These are phyloP conservation scores for Phytophthora podocarpi DNA, from an alignment of 352 stramenopile genomes.

Conservation along the genomic window DNA sequence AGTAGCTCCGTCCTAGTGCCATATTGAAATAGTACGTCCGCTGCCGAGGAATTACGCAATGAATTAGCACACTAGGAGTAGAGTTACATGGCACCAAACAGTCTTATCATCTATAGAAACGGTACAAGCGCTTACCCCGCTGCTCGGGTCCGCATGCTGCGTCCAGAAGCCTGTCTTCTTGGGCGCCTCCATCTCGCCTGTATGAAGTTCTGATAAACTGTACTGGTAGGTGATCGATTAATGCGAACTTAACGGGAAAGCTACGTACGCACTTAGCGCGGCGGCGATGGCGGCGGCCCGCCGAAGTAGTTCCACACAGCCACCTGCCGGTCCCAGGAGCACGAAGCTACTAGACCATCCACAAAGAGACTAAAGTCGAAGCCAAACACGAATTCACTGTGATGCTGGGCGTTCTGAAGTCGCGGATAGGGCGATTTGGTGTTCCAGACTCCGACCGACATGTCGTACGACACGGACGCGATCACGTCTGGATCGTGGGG, in stretches of 20 bases:
- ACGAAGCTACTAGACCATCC: slow-evolving; percentile 74
- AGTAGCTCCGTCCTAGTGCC: slow-evolving; percentile 73
- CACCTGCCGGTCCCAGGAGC: slow-evolving; percentile 84
- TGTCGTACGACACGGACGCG: slow-evolving; percentile 90
- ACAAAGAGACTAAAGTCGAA: slow-evolving; percentile 88
- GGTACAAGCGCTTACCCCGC: slow-evolving; percentile 43
- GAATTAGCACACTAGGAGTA: slow-evolving; percentile 1
- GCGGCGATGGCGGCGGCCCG: slow-evolving; percentile 49
- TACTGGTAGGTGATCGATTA: slow-evolving; percentile 12
- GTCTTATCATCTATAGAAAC: slow-evolving; percentile 10
- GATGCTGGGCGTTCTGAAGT: slow-evolving; percentile 76
- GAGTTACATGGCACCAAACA: neutral
- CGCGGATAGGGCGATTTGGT: slow-evolving; percentile 76
- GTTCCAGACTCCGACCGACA: slow-evolving; percentile 91
- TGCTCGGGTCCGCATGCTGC: slow-evolving; percentile 62
- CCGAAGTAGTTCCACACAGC: slow-evolving; percentile 83
- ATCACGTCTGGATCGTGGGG: slow-evolving; percentile 84
- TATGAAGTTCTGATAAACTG: neutral
- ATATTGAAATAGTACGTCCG: slow-evolving; percentile 86
- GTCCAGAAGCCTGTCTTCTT: slow-evolving; percentile 80
- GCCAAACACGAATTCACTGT: slow-evolving; percentile 90
- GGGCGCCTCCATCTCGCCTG: slow-evolving; percentile 32
- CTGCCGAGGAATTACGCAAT: slow-evolving; percentile 27
- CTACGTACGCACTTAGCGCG: slow-evolving; percentile 30
- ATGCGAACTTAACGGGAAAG: slow-evolving; percentile 29